Base-by-base conservation (phyloP, 2,329 filamentous ascomycete species). In the Clathrospora elynae region DNA sequence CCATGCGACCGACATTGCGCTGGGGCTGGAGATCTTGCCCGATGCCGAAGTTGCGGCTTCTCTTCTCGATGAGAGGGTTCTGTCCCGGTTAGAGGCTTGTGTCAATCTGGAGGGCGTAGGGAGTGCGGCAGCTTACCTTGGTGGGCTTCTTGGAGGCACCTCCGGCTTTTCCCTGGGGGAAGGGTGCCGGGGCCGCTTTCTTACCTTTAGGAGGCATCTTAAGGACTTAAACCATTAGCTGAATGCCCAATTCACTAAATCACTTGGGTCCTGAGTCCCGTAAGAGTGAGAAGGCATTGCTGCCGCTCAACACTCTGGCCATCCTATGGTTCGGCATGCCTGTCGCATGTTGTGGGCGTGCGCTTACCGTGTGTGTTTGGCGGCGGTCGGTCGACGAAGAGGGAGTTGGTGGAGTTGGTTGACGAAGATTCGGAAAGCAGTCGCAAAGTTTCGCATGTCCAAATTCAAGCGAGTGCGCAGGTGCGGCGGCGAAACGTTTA, bases 61-160 rank as follows among this genome's bases (percentile, higher is more conserved):
- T 89, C 84, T 93, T 95, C 90, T 99, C 93, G 78, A 99, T 85
- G 74, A 99, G 91, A 75, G 93, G 93, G 86, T 97, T 99, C 93
- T 99, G 56, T 24, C 24, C 14, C 23, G 26, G 5, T 48, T 63
- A 57, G 64, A 61, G 55, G 47, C 23, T 46, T 53, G 51, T 34
- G 18, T 20, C 22, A 8, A 36, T 30, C 36, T 39, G 31, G 30
- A 24, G 32, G n/a, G n/a, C n/a, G 11, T 12, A 26, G 20, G 13
- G 24, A 33, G 13, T 26, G 13, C 9, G 35, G 11, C 31, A 45
- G 85, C 87, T 74, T 75, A 97, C 93, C 91, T 97, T 99, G 70
- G 90, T 84, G 64, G 83, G 82, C 88, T 97, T 99, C 88, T 96
- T 96, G 70, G 81, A 39, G 24, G 43, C 81, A 70, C 83, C 83